These are phyloP conservation scores for Debaryomyces subglobosus DNA, from an alignment of 1,139 yeast genomes.

Conservation along the genomic window DNA sequence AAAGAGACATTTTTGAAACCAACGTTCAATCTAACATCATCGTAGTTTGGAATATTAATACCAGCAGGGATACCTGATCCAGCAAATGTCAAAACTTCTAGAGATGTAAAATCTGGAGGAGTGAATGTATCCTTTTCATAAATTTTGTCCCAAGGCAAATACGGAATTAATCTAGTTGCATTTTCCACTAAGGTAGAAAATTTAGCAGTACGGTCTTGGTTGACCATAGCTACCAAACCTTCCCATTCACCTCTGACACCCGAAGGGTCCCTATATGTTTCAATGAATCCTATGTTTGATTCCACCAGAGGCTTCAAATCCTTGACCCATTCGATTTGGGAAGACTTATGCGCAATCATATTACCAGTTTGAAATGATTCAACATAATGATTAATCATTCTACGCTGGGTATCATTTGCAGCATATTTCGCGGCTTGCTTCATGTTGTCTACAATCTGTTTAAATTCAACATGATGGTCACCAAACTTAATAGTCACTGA, in stretches of 20 bases:
- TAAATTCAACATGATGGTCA: constrained; percentile 71
- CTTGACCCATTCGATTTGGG: constrained; percentile 87
- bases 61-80: constrained; percentile 94
- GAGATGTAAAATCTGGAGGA: constrained; percentile 89
- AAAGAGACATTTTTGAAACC: constrained; percentile 90
- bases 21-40: constrained; percentile 76
- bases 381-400: constrained; percentile 67
- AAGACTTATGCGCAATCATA: constrained; percentile 80
- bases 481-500: constrained; percentile 66
- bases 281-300: constrained; percentile 87
- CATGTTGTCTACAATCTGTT: constrained; percentile 57
- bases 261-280: constrained; percentile 88
- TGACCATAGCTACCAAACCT: constrained; percentile 89
- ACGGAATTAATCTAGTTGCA: constrained; percentile 65
- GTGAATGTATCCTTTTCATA: constrained; percentile 85
- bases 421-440: constrained; percentile 60
- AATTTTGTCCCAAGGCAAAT: constrained; percentile 75
- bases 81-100: constrained; percentile 87
- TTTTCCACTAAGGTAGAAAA: constrained; percentile 67
- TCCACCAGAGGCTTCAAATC: constrained; percentile 84
- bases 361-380: constrained; percentile 80
- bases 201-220: constrained; percentile 81
- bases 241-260: constrained; percentile 96
- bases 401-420: constrained; percentile 71
- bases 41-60: constrained; percentile 89